Conservation (phyloP, 2,329 filamentous ascomycete species). For the Calonectria pseudoreteaudii region DNA sequence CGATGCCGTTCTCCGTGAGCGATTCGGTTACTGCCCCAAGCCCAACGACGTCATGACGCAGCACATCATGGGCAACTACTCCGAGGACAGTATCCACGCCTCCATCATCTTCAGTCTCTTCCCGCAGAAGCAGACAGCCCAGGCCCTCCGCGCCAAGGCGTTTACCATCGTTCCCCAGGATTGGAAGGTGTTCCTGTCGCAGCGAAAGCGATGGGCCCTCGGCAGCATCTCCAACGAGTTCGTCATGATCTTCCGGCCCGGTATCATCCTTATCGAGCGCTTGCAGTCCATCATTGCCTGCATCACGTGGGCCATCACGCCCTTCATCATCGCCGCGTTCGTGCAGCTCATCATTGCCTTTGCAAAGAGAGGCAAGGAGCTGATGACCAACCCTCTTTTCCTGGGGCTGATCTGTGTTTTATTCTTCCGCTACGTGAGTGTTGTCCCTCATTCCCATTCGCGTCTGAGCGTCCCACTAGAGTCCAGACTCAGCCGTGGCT, state of each 20-base stretch:
- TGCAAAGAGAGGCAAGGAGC: conserved; percentile 44
- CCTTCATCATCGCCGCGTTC: conserved; percentile 57
- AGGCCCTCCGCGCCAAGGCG: conserved; percentile 59
- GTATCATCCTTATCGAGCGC: conserved; percentile 56
- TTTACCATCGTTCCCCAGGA: conserved; percentile 59
- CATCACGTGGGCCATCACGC: conserved; percentile 58
- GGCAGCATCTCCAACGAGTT: conserved; percentile 62
- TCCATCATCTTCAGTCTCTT: conserved; percentile 60
- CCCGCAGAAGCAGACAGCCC: conserved; percentile 57
- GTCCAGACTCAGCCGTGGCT: conserved; percentile 22
- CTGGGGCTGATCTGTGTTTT: conserved; percentile 52
- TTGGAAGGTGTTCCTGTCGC: conserved; percentile 60
- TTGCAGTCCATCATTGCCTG: conserved; percentile 60
- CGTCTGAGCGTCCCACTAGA: conserved; percentile 2
- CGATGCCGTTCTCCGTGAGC: conserved; percentile 57
- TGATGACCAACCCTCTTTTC: conserved; percentile 52
- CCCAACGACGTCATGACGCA: conserved; percentile 61
- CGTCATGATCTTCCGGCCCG: conserved; percentile 58
- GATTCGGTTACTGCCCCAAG: conserved; percentile 61
- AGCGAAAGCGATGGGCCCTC: conserved; percentile 62
- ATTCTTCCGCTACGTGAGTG: conserved; percentile 55
- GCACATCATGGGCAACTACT: conserved; percentile 62
- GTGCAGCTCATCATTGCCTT: conserved; percentile 52
- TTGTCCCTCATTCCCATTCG: not conserved
- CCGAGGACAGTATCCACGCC: conserved; percentile 62